Evolutionary conservation across 1,284 basidiomycete species (phyloP), one percentile per base, ranked within the genome.

Genomic region (Volvariella volvacea): DNA sequence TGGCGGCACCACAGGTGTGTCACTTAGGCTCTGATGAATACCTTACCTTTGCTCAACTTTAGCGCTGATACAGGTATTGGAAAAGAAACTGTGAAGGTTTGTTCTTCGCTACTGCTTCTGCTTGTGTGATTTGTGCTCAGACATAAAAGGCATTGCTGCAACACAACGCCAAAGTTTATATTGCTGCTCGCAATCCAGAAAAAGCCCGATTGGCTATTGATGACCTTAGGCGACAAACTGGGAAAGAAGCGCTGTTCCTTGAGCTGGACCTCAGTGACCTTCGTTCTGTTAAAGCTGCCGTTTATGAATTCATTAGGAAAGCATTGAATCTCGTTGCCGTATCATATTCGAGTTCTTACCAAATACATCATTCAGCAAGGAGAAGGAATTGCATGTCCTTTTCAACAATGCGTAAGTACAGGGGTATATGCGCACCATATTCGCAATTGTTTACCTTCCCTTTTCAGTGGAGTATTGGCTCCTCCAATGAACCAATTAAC

Each of bases 161-260:
- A 15, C 71, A 74, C 49, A 75, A 78, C 41, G 81, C 81, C 7
- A 81, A 70, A 49, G 83, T 88, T 0, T 85, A 83, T 56, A 67
- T 88, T 48, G 78, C 76, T 3, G 67, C 70, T 10, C 69, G 85
- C 2, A 71, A 62, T 49, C 52, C 61, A 42, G 53, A 61, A n/a
- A 80, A 74, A 42, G 77, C 73, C 0, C 49, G 64, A 16, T 56
- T 50, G 1, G 76, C 78, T 0, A 81, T 87, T 32, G 55, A 65
- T 8, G 64, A 73, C 30, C 66, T 85, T 48, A 41, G 56, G 10
- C 59, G 52, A 22, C 65, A 66, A 0, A 67, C 59, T 1, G 61
- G 69, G 10, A 71, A 67, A 31, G 67, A 76, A 39, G 68, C 71
- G 0, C 30, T 50, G 3, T 56, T 50, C 55, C 84, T 45, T 54